These are phyloP conservation scores for Nissolia schottii DNA, from an alignment of 306 rosid genomes.

Conservation along the genomic window DNA sequence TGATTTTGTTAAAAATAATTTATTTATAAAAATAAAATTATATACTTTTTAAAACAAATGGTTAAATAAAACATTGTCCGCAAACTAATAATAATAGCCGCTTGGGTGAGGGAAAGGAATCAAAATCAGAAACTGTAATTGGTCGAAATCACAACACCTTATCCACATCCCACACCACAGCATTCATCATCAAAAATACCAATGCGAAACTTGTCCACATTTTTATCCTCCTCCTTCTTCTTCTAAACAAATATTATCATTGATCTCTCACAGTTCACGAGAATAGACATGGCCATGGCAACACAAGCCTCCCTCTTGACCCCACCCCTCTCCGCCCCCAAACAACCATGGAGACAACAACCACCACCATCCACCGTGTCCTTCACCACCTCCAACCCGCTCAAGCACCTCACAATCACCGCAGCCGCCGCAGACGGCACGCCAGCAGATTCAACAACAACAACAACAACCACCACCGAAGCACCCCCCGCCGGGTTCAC, in stretches of 20 bases:
- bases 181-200: slow-evolving; percentile 32
- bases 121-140: slow-evolving; percentile 45
- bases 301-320: slow-evolving; percentile 85
- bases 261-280: slow-evolving; percentile 5
- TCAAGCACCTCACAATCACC: slow-evolving; percentile 35
- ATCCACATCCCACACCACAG: slow-evolving; percentile 51
- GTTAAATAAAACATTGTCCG: no score
- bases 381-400: slow-evolving; percentile 48
- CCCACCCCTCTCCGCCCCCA: slow-evolving; percentile 49
- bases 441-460: no score
- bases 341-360: slow-evolving; percentile 65
- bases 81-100: no score
- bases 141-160: slow-evolving; percentile 52
- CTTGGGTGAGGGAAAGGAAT: slow-evolving; percentile 32
- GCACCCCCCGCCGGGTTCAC: slow-evolving; percentile 87
- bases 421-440: slow-evolving; percentile 37
- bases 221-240: neutral
- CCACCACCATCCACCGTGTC: slow-evolving; percentile 42
- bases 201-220: neutral
- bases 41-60: no score
- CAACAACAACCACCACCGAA: slow-evolving; percentile 6
- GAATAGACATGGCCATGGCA: slow-evolving; percentile 85
- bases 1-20: no score
- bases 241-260: neutral
- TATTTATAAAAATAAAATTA: no score